phyloP scores from a whole-genome alignment of 2,329 filamentous ascomycete genomes.

The Fusarium lyarnte region DNA sequence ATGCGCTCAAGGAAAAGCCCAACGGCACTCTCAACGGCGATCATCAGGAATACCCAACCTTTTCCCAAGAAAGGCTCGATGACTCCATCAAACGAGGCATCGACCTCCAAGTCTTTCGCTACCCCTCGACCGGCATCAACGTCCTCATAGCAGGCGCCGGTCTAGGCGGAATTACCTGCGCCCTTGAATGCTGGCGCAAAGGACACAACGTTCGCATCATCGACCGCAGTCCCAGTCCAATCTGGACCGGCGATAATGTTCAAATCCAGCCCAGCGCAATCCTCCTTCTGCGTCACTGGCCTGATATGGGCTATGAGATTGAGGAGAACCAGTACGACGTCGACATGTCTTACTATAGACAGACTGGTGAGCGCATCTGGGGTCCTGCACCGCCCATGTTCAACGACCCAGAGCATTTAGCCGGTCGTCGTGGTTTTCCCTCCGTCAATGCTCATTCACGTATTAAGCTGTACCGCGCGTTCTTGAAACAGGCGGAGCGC shows the following conservation, averaged over 20 bases:
- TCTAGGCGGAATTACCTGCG: conserved; percentile 9
- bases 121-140: conserved; percentile 21
- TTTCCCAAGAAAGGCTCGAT: not conserved
- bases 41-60: not conserved
- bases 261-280: conserved; percentile 29
- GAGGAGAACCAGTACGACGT: conserved; percentile 31
- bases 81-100: conserved; percentile 10
- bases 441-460: conserved; percentile 25
- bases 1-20: not conserved
- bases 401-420: conserved; percentile 21
- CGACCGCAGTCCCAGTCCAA: conserved; percentile 9
- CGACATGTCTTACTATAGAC: conserved; percentile 31
- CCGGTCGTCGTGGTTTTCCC: conserved; percentile 2
- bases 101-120: conserved; percentile 19
- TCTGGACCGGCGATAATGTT: conserved; percentile 29
- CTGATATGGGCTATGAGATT: conserved; percentile 30
- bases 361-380: conserved; percentile 24
- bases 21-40: not conserved
- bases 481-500: conserved; percentile 13
- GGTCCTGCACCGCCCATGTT: conserved; percentile 31
- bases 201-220: conserved; percentile 26
- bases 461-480: conserved; percentile 24
- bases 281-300: conserved; percentile 23
- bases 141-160: conserved; percentile 25
- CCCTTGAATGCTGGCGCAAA: conserved; percentile 31